Base-by-base conservation (phyloP, 805 yeast genomes). In the Barnettozyma vustinii region DNA sequence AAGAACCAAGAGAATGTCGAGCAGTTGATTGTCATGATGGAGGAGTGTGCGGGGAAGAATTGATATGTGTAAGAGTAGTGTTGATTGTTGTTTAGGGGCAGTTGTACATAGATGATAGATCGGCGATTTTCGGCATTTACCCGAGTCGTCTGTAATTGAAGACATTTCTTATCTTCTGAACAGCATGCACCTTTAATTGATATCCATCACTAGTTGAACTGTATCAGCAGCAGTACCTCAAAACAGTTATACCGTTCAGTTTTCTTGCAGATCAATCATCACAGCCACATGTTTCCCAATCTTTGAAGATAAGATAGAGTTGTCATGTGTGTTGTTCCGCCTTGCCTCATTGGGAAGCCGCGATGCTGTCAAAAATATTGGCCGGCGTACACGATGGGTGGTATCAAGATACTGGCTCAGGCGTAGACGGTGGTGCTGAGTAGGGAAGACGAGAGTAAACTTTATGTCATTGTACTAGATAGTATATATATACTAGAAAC, bases 1-100 rank as follows among this genome's bases (percentile, higher is more conserved):
- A 67, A 76, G 56, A 75, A 76, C 37, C 77, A 75, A 20, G 88
- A 86, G 57, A 90, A 89, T 57, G 74, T 89, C 12, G 91, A 88
- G 46, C 71, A 70, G 25, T 78, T 91, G 51, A 76, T 90, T 20
- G 64, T 72, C 26, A 71, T 82, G 67, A 89, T 91, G 96, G 85
- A 84, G 6, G 80, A 77, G 27, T 57, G 65, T 50, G 63, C 65
- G 19, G 63, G 62, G 0, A 61, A 59, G 45, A 16, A 15, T 16
- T n/a, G 15, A 36, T n/a, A 36, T 7, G 5, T 18, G 10, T 18
- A 36, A 5, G 6, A 18, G 19, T 16, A 9, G 13, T 36, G 21
- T 9, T 12, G 15, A 16, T 9, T 12, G 15, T 16, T 36, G 10
- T 8, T 9, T 4, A 18, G 21, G 12, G 12, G 39, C 6, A 18